Evolutionary conservation across 2,329 filamentous ascomycete genomes (phyloP), one percentile per base, ranked within the genome.

Genomic region (Aureobasidium namibiae): DNA sequence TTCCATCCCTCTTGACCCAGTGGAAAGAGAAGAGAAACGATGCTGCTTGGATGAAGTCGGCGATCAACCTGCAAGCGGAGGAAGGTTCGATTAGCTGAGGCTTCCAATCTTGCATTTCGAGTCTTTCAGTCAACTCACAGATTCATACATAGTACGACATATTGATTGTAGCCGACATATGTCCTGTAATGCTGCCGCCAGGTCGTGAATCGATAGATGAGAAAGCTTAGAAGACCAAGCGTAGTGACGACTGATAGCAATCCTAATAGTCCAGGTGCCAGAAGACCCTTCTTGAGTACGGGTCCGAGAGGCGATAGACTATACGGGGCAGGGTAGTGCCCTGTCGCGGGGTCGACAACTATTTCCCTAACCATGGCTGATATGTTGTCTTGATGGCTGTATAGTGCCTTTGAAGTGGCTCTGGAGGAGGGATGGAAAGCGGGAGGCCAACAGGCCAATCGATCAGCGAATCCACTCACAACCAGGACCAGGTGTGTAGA

Each of bases 131-230:
- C 9, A 9, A 29, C 26, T 9, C 26, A 29, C 26, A 29, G 26
- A 29, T 88, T 88, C 68, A 87, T 81, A 60, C 89, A 85, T 3
- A 89, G 76, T 0, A 89, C 75, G 33, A 88, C 77, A 65, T 88
- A 87, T 69, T 89, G 86, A 63, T 88, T 88, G 24, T 60, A 56
- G 11, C 59, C 53, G n/a, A 61, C 53, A 64, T 68, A 67, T 39
- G 66, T 68, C 23, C 61, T 60, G 63, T 70, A 68, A 61, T 68
- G 67, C 31, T 60, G 44, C 21, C 64, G 61, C 68, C 69, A 70
- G 29, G 62, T 64, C 9, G 67, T 52, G 39, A 72, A 63, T 2
- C 69, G 64, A 44, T 61, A 64, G 48, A 63, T 24, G 18, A 72
- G 69, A 63, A 71, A 69, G 21, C 33, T 44, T 56, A 70, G 63